These are phyloP conservation scores for Pythium myriotylum DNA, from an alignment of 352 stramenopile genomes.

Conservation along the genomic window DNA sequence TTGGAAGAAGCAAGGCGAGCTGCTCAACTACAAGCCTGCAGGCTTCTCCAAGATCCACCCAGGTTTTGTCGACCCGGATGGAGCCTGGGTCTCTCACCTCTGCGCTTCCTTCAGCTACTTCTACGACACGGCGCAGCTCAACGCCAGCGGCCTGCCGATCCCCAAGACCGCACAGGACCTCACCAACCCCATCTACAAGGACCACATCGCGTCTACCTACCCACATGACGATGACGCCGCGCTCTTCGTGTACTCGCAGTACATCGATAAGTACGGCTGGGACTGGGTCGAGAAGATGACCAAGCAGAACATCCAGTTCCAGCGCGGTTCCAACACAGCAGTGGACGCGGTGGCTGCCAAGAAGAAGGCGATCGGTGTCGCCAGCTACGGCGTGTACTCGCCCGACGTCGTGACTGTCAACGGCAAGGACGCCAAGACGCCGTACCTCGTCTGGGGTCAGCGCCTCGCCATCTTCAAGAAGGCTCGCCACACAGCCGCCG, in stretches of 20 bases:
- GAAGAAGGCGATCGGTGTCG: slow-evolving; percentile 34
- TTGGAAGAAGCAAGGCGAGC: slow-evolving; percentile 41
- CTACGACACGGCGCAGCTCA: slow-evolving; percentile 34
- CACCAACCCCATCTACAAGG: slow-evolving; percentile 38
- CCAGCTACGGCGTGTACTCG: slow-evolving; percentile 16
- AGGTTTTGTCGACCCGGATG: slow-evolving; percentile 35
- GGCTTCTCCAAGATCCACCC: slow-evolving; percentile 59
- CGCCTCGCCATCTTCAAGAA: slow-evolving; percentile 62
- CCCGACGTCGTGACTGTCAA: neutral
- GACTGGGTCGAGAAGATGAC: slow-evolving; percentile 48
- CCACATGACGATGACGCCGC: slow-evolving; percentile 53
- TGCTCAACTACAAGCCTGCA: slow-evolving; percentile 57
- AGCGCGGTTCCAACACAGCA: slow-evolving; percentile 35
- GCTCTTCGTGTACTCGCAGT: slow-evolving; percentile 53
- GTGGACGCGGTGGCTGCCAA: slow-evolving; percentile 29
- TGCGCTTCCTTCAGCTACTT: slow-evolving; percentile 49
- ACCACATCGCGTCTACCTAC: slow-evolving; percentile 48
- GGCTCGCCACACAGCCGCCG: slow-evolving; percentile 46
- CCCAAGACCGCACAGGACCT: slow-evolving; percentile 35
- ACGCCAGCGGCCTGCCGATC: slow-evolving; percentile 7
- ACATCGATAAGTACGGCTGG: slow-evolving; percentile 61
- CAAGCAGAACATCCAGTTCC: slow-evolving; percentile 41
- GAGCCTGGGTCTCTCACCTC: slow-evolving; percentile 43
- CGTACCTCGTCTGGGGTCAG: slow-evolving; percentile 50
- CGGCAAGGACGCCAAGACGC: slow-evolving; percentile 14